Conservation (phyloP, 2,329 filamentous ascomycete genomes). For the Scopulariopsis brevicaulis region DNA sequence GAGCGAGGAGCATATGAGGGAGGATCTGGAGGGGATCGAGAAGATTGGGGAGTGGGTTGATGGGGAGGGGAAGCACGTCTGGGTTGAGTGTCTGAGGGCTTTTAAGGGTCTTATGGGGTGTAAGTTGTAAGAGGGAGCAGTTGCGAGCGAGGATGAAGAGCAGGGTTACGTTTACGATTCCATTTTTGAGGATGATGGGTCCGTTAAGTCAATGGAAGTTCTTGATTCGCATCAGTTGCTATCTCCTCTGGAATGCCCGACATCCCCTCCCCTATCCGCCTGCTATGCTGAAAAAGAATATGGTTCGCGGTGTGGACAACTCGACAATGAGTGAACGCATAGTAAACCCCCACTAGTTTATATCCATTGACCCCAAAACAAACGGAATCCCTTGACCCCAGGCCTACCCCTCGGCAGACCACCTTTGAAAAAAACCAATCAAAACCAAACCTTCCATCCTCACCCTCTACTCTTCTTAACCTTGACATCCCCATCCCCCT, state of each 20-base stretch:
- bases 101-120: slow-evolving; percentile 27
- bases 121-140: neutral
- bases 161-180: neutral
- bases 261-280: neutral
- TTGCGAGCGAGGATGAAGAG: neutral
- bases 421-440: neutral
- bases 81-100: slow-evolving; percentile 30
- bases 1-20: slow-evolving; percentile 32
- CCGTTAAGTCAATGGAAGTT: neutral
- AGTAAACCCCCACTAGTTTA: neutral
- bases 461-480: slow-evolving; percentile 4
- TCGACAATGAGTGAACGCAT: neutral
- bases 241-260: too few species aligned
- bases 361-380: neutral
- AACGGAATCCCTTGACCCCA: neutral
- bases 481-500: neutral
- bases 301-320: neutral
- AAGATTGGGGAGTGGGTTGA: slow-evolving; percentile 29
- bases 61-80: slow-evolving; percentile 29
- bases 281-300: neutral
- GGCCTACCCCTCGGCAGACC: neutral
- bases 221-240: neutral
- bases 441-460: neutral
- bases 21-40: slow-evolving; percentile 32
- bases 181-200: neutral